Conservation (phyloP, 495 filamentous ascomycete genomes). For the Lasiosphaeria hispida region DNA sequence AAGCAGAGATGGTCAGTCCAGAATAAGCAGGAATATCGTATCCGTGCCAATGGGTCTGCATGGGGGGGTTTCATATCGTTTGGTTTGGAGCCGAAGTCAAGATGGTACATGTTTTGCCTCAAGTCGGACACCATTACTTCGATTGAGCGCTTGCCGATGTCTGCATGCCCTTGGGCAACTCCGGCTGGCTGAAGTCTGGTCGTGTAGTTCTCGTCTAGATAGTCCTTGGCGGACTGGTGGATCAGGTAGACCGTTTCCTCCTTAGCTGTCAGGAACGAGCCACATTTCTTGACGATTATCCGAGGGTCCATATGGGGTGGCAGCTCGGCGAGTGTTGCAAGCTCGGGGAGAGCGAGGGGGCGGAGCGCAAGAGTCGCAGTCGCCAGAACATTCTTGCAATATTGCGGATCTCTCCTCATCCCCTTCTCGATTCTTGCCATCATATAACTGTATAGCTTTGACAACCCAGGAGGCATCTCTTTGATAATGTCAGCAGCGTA, state of each 20-base stretch:
- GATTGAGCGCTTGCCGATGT: slow-evolving; percentile 30
- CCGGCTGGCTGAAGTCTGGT: slow-evolving; percentile 18
- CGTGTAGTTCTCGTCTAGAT: slow-evolving; percentile 23
- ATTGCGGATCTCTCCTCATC: slow-evolving; percentile 13
- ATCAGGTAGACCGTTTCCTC: slow-evolving; percentile 34
- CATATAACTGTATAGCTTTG: too few species aligned
- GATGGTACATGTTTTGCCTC: slow-evolving; percentile 25
- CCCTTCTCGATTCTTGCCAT: too few species aligned
- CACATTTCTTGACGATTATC: slow-evolving; percentile 23
- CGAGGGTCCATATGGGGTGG: slow-evolving; percentile 4
- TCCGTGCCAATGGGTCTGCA: slow-evolving; percentile 29
- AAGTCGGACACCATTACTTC: slow-evolving; percentile 19
- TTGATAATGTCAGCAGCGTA: slow-evolving; percentile 9
- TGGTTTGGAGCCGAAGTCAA: slow-evolving; percentile 17
- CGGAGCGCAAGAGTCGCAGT: slow-evolving; percentile 24
- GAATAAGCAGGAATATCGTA: slow-evolving; percentile 28
- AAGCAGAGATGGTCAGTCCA: slow-evolving; percentile 1
- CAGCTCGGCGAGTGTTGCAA: slow-evolving; percentile 20
- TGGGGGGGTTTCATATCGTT: too few species aligned
- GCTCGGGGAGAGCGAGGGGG: slow-evolving; percentile 29
- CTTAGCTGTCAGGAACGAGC: slow-evolving; percentile 33
- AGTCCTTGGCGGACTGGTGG: slow-evolving; percentile 46
- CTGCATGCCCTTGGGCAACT: slow-evolving; percentile 21
- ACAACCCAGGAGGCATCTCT: too few species aligned
- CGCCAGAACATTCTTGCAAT: slow-evolving; percentile 26